These are phyloP conservation scores for Amphibolis antarctica DNA, from an alignment of 106 monocot genomes.

Conservation along the genomic window DNA sequence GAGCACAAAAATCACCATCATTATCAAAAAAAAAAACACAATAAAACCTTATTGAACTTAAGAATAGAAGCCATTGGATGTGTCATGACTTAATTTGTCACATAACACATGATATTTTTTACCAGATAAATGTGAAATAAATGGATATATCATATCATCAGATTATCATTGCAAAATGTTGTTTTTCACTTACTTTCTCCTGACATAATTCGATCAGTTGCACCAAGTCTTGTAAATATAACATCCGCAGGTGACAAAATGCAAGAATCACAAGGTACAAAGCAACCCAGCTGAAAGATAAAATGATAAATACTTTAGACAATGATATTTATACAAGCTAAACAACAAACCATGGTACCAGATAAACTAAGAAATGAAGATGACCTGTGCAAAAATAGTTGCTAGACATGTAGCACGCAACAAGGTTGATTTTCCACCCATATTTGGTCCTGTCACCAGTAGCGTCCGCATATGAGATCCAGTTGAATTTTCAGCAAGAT, in stretches of 20 bases:
- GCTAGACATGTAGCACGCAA: conserved; percentile 85
- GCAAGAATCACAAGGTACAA: conserved; percentile 71
- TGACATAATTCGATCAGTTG: conserved; percentile 89
- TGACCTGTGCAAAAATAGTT: conserved; percentile 88
- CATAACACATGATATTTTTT: too few species aligned
- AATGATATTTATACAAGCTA: background rate
- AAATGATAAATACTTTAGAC: background rate
- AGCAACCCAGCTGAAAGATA: conserved; percentile 68
- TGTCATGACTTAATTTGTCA: too few species aligned
- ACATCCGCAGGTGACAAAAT: conserved; percentile 63
- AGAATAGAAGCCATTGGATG: too few species aligned
- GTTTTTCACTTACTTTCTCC: conserved; percentile 66
- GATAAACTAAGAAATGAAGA: background rate
- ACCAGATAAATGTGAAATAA: too few species aligned
- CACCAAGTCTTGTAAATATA: conserved; percentile 94
- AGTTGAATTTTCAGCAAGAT: conserved; percentile 39
- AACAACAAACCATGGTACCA: background rate
- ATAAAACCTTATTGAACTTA: too few species aligned
- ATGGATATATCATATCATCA: too few species aligned
- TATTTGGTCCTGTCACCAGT: conserved; percentile 94
- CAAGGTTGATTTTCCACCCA: conserved; percentile 97
- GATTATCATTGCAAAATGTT: too few species aligned
- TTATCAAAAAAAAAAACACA: too few species aligned
- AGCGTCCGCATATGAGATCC: conserved; percentile 37
- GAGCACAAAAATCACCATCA: too few species aligned